Evolutionary conservation across 129 eudicot genomes (phyloP).

Genomic region (Flaveria trinervia): DNA sequence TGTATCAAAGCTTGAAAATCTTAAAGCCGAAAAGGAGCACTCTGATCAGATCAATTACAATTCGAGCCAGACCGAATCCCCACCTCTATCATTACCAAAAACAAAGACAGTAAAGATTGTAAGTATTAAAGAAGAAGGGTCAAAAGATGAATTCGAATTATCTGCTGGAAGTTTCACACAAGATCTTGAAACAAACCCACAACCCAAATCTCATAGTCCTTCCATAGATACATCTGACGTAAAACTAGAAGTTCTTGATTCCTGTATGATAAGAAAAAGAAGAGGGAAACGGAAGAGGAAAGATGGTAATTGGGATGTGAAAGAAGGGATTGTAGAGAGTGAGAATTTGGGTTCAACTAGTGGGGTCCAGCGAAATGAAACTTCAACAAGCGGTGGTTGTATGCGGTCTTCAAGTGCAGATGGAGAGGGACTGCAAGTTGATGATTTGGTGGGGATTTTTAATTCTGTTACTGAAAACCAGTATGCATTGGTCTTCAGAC

Average conservation of each 20-base stretch:
- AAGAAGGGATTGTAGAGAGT: conserved; percentile 59
- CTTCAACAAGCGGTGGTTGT: conserved; percentile 44
- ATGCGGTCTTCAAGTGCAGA: conserved; percentile 34
- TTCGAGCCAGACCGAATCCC: conserved; percentile 55
- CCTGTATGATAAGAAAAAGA: conserved; percentile 52
- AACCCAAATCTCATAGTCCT: conserved; percentile 39
- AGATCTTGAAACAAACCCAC: conserved; percentile 46
- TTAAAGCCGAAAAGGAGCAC: conserved; percentile 46
- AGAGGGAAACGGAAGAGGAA: conserved; percentile 91
- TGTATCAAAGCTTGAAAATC: conserved; percentile 62
- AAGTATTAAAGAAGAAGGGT: conserved; percentile 45
- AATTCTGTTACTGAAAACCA: conserved; percentile 53
- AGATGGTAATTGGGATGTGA: conserved; percentile 53
- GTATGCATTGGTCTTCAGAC: conserved; percentile 68
- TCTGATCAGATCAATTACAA: conserved; percentile 40
- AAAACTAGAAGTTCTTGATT: conserved; percentile 38
- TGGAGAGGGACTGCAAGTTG: conserved; percentile 27
- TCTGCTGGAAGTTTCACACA: conserved; percentile 84
- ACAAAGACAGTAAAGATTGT: conserved; percentile 35
- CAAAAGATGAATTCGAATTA: conserved; percentile 47
- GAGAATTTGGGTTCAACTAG: conserved; percentile 53
- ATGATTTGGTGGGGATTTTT: conserved; percentile 59
- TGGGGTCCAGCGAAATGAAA: conserved; percentile 41
- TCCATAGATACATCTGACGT: conserved; percentile 32
- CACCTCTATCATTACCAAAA: conserved; percentile 41